Conservation (phyloP, 2,329 filamentous ascomycete genomes). For the Pleoardoris graminearum region DNA sequence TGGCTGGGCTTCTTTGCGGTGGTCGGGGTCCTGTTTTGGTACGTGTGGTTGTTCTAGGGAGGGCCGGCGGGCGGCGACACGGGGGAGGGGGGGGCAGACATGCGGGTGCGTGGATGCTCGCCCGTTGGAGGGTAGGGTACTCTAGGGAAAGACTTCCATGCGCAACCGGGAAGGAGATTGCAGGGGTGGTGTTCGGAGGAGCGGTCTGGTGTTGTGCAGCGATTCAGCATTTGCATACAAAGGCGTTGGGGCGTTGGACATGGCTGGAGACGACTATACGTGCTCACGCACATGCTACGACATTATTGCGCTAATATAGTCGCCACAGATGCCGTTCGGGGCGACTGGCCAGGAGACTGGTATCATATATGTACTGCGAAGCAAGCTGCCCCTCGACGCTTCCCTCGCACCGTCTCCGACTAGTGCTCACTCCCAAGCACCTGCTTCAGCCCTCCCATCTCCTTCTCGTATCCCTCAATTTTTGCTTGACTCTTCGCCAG, state of each 20-base stretch:
- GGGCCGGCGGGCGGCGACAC: not conserved
- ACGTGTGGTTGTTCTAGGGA: constrained; percentile 71
- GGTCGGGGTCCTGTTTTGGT: constrained; percentile 81
- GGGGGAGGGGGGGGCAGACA: not conserved
- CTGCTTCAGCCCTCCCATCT: constrained; percentile 74
- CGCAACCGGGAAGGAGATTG: too few species aligned
- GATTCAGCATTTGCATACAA: constrained; percentile 2
- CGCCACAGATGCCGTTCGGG: too few species aligned
- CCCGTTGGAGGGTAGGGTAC: too few species aligned
- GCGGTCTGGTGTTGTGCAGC: not conserved
- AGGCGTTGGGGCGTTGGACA: constrained; percentile 5
- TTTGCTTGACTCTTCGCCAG: constrained; percentile 73
- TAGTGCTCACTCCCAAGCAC: constrained; percentile 60
- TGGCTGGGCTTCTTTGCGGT: constrained; percentile 89
- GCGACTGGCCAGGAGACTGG: too few species aligned
- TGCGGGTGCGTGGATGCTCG: too few species aligned
- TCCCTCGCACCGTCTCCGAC: not conserved
- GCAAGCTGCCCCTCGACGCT: not conserved
- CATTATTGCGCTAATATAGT: not conserved
- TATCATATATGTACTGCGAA: not conserved
- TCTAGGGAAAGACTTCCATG: too few species aligned
- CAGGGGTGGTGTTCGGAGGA: not conserved
- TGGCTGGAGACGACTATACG: not conserved
- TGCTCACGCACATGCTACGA: not conserved
- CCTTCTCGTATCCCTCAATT: constrained; percentile 72